phyloP scores from a whole-genome alignment of 2,329 filamentous ascomycete species.

The Microsporum canis region DNA sequence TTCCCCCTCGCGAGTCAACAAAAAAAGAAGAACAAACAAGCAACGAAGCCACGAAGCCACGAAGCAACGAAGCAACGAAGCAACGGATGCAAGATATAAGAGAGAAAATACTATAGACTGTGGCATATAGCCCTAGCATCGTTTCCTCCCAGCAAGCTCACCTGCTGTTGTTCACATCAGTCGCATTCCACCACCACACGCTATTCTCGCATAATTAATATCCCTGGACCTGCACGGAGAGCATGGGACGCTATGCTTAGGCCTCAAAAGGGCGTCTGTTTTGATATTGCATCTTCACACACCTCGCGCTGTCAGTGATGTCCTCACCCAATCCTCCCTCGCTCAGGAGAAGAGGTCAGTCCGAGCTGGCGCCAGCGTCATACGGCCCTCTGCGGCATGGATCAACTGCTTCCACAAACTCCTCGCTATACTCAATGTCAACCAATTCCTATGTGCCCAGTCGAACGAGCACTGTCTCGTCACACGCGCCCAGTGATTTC shows the following conservation, averaged over 20 bases:
- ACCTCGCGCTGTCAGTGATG: conserved; percentile 27
- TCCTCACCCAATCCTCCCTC: conserved; percentile 23
- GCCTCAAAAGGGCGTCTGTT: conserved; percentile 21
- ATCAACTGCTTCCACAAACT: conserved; percentile 45
- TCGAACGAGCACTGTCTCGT: conserved; percentile 59
- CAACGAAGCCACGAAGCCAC: background rate
- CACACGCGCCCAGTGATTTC: conserved; percentile 51
- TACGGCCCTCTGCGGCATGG: conserved; percentile 42
- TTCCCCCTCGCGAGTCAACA: conserved; percentile 9
- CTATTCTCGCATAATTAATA: background rate
- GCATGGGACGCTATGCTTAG: conserved; percentile 31
- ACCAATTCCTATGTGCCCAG: conserved; percentile 42
- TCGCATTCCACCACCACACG: background rate
- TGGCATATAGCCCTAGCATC: background rate
- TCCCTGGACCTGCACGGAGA: conserved; percentile 1
- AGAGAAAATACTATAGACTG: background rate
- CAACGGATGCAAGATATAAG: background rate
- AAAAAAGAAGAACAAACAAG: background rate
- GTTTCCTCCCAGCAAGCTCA: background rate
- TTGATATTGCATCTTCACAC: conserved; percentile 22
- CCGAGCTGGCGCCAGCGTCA: conserved; percentile 30
- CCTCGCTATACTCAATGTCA: conserved; percentile 41
- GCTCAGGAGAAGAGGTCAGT: conserved; percentile 27
- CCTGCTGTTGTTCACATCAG: background rate
- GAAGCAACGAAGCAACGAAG: background rate